These are phyloP conservation scores for Candida stauntonica DNA, from an alignment of 805 yeast species.

Conservation along the genomic window DNA sequence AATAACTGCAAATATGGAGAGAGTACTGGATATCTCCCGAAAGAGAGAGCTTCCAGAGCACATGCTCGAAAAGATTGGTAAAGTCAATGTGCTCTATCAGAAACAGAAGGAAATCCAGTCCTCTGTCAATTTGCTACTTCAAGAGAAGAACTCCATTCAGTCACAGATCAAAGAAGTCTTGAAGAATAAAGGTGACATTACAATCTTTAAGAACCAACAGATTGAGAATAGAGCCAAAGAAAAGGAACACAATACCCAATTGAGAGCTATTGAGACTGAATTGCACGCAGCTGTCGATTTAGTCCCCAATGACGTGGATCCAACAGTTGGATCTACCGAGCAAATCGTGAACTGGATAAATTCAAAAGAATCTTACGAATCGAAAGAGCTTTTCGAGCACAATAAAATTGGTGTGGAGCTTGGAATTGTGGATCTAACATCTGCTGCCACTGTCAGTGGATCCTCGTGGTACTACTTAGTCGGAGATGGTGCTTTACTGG, in stretches of 20 bases:
- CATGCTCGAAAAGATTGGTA: constrained; percentile 24
- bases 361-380: constrained; percentile 26
- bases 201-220: constrained; percentile 14
- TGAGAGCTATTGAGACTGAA: constrained; percentile 31
- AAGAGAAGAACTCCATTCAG: constrained; percentile 28
- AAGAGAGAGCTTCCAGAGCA: constrained; percentile 28
- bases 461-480: constrained; percentile 79
- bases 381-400: constrained; percentile 47
- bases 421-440: constrained; percentile 61
- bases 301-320: constrained; percentile 61
- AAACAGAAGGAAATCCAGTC: constrained; percentile 18
- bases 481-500: constrained; percentile 83
- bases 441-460: constrained; percentile 76
- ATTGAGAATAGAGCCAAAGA: constrained; percentile 18
- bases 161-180: constrained; percentile 23
- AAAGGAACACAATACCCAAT: constrained; percentile 16
- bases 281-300: constrained; percentile 40
- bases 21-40: constrained; percentile 27
- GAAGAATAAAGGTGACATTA: constrained; percentile 15
- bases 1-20: constrained; percentile 27
- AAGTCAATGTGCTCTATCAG: constrained; percentile 27
- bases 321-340: constrained; percentile 39
- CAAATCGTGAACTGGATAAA: constrained; percentile 51
- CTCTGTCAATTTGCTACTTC: constrained; percentile 28
- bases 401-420: constrained; percentile 64